A percentile compares a stretch with the other conserved stretches of the same genome.
Evolutionary conservation across 164 flowering plant species (phyloP).

Genomic region (Warburgia ugandensis): DNA sequence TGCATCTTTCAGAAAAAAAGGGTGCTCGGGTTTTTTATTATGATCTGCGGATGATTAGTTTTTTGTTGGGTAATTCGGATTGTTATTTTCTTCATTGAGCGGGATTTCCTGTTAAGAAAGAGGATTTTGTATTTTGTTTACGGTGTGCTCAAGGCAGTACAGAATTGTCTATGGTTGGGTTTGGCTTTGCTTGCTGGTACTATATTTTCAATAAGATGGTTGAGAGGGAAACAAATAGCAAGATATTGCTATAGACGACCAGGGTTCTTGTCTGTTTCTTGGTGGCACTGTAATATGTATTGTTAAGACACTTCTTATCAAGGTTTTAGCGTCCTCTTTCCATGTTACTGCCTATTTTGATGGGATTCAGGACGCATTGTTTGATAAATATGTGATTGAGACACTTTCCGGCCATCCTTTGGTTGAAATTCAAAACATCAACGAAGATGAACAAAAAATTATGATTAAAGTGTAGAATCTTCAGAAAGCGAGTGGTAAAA

Average conservation of each 20-base stretch:
- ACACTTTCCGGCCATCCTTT: slow-evolving; percentile 46
- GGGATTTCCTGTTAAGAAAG: slow-evolving; percentile 53
- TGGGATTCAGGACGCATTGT: slow-evolving; percentile 53
- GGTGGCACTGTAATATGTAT: slow-evolving; percentile 42
- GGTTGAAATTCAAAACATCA: slow-evolving; percentile 22
- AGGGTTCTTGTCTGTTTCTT: slow-evolving; percentile 45
- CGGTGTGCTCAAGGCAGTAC: slow-evolving; percentile 59
- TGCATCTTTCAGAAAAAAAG: slow-evolving; percentile 67
- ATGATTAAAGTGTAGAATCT: slow-evolving; percentile 34
- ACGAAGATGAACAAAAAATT: slow-evolving; percentile 32
- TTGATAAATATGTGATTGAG: slow-evolving; percentile 55
- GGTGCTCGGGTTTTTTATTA: slow-evolving; percentile 46
- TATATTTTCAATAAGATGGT: slow-evolving; percentile 41
- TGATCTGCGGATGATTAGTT: slow-evolving; percentile 58
- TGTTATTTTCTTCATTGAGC: slow-evolving; percentile 52
- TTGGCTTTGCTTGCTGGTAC: slow-evolving; percentile 51
- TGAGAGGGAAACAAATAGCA: slow-evolving; percentile 21
- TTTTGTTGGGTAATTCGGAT: slow-evolving; percentile 67
- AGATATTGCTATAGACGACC: slow-evolving; percentile 33
- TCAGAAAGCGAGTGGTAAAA: slow-evolving; percentile 38
- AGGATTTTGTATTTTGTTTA: slow-evolving; percentile 71
- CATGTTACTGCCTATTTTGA: slow-evolving; percentile 55
- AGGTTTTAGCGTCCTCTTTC: slow-evolving; percentile 47
- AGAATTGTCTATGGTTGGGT: slow-evolving; percentile 65
- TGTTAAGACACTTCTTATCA: slow-evolving; percentile 44